A percentile compares a stretch with the other conserved stretches of the same genome.
These are phyloP conservation scores for Xylariales sp. DNA, from an alignment of 2,329 filamentous ascomycete genomes.

Conservation along the genomic window DNA sequence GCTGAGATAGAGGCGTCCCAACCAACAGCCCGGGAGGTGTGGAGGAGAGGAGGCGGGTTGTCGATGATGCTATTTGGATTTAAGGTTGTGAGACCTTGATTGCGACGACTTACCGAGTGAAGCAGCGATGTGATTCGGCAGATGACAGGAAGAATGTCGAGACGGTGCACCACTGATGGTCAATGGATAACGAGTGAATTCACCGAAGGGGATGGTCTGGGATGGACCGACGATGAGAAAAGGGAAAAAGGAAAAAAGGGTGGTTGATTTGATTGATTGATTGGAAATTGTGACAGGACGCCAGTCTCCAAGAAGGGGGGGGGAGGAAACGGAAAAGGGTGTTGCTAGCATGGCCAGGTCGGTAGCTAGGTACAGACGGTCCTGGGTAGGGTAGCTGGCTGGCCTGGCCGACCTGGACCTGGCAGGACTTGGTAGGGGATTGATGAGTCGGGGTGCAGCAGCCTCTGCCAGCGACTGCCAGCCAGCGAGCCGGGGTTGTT, in stretches of 20 bases:
- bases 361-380: constrained; percentile 11
- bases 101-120: no score
- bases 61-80: constrained; percentile 1
- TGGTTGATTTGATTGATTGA: constrained; percentile 12
- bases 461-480: background rate
- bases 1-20: background rate
- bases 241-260: constrained; percentile 27
- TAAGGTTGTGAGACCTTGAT: constrained; percentile 2
- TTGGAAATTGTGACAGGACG: constrained; percentile 24
- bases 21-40: background rate
- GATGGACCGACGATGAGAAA: constrained; percentile 13
- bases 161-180: background rate
- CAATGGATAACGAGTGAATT: background rate
- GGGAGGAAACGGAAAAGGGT: constrained; percentile 3
- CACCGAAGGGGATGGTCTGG: constrained; percentile 8
- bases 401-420: no score
- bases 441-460: constrained; percentile 2
- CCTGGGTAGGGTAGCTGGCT: no score
- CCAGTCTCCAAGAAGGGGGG: constrained; percentile 11
- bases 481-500: no score
- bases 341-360: constrained; percentile 2
- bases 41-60: constrained; percentile 4
- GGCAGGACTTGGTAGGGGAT: background rate
- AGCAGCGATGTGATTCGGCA: background rate
- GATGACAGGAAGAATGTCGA: background rate